Percentiles rank a stretch among this genome's conserved stretches.
phyloP scores from a whole-genome alignment of 306 rosid genomes.

The Myrica gale region DNA sequence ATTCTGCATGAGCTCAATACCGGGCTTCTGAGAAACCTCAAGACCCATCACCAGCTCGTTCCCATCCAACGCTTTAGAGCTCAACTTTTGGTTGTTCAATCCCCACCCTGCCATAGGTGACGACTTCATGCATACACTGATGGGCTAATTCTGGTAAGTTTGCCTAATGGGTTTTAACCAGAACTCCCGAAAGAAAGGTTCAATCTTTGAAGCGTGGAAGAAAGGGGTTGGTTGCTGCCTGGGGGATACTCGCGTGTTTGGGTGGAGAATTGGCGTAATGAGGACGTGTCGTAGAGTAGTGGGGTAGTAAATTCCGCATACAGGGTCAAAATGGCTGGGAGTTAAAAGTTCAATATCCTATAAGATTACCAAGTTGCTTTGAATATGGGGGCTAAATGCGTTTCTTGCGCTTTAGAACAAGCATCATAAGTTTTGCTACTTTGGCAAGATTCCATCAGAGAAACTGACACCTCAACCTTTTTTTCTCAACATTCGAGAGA shows the following conservation, averaged over 20 bases:
- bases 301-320: not conserved
- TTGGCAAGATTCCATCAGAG: constrained; percentile 8
- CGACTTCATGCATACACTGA: constrained; percentile 6
- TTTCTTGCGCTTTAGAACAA: constrained; percentile 47
- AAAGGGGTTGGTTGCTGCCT: constrained; percentile 14
- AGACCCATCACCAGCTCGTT: constrained; percentile 44
- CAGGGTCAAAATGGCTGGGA: not conserved
- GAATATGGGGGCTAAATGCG: constrained; percentile 29
- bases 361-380: constrained; percentile 23
- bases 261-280: not conserved
- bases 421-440: constrained; percentile 15
- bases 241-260: constrained; percentile 22
- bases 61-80: constrained; percentile 22
- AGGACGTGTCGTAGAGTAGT: constrained; percentile 9
- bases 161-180: constrained; percentile 9
- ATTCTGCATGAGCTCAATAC: constrained; percentile 71
- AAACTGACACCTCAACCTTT: constrained; percentile 10
- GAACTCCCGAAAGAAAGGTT: constrained; percentile 16
- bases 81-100: constrained; percentile 21
- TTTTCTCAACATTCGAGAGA: not conserved
- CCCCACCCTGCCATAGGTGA: constrained; percentile 29
- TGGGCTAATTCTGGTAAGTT: not conserved
- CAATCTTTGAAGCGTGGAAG: constrained; percentile 39
- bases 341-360: not conserved
- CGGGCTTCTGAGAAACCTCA: constrained; percentile 40